Evolutionary conservation across 225 moss, liverwort and hornwort species (phyloP).

Genomic region (Bryum argenteum): DNA sequence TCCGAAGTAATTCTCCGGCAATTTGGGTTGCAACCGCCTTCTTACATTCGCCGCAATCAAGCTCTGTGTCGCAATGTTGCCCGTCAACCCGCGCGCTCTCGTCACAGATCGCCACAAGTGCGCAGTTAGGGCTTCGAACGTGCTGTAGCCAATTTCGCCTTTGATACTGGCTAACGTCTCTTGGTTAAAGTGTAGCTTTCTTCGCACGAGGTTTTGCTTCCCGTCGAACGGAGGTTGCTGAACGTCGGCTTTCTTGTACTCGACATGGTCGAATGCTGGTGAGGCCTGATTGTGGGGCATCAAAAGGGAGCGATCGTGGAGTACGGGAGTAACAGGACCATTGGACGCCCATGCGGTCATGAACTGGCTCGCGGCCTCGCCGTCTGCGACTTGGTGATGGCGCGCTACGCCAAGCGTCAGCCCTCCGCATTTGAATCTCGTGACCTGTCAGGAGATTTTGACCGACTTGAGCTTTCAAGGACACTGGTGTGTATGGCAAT

Average conservation of each 20-base stretch:
- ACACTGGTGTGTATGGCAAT: no score
- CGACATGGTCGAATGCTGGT: slow-evolving; percentile 72
- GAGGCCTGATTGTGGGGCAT: slow-evolving; percentile 61
- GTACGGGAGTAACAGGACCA: slow-evolving; percentile 27
- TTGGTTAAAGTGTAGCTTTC: slow-evolving; percentile 69
- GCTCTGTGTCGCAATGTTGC: slow-evolving; percentile 54
- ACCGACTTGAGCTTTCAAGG: no score
- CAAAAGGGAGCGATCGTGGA: slow-evolving; percentile 73
- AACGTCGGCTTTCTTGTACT: slow-evolving; percentile 58
- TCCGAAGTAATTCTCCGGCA: slow-evolving; percentile 70
- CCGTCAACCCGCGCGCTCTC: slow-evolving; percentile 67
- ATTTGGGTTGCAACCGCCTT: slow-evolving; percentile 49
- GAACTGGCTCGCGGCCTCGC: slow-evolving; percentile 70
- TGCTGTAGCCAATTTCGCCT: slow-evolving; percentile 59
- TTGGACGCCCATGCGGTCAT: slow-evolving; percentile 75
- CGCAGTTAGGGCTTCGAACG: slow-evolving; percentile 83
- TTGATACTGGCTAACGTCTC: slow-evolving; percentile 66
- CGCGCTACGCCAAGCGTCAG: slow-evolving; percentile 79
- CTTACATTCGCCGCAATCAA: slow-evolving; percentile 78
- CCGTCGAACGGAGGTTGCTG: neutral
- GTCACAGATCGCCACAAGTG: slow-evolving; percentile 85
- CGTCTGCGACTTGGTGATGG: slow-evolving; percentile 92
- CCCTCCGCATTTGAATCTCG: slow-evolving; percentile 57
- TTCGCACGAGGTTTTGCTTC: slow-evolving; percentile 44
- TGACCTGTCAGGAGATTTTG: slow-evolving; percentile 39